Evolutionary conservation across 179 eudicot genomes (phyloP), one percentile per base, ranked within the genome.

Genomic region (Gypsophila paniculata): DNA sequence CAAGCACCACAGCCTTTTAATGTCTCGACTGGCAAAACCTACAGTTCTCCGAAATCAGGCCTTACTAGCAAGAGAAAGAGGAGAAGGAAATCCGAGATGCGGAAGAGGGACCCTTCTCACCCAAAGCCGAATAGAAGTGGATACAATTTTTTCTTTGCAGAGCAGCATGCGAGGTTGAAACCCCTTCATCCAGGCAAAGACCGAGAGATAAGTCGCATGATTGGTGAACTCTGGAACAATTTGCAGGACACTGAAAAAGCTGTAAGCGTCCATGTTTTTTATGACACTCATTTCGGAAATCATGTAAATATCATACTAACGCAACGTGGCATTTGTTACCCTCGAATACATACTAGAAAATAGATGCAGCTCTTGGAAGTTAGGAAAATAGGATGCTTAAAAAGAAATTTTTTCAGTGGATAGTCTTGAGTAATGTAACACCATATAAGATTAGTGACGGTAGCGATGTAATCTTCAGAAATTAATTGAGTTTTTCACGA

Each of bases 111-210:
- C 70, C 99, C 99, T 18, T 82, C 86, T 68, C 97, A 87, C 76
- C 97, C 99, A 13, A 94, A 94, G 80, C 96, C 97, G 25, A 93
- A 91, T 68, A 81, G 97, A 72, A 93, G 98, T 48, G 97, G 98
- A 46, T 93, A 94, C 74, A 94, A 91, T 69, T 91, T 94, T 83
- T 94, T 91, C 83, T 93, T 94, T 72, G 84, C 96, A 0, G 99
- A 94, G 80, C 97, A 94, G 69, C 97, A 94, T 69, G 92, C 94
- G 4, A 80, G 88, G 74, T 81, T 94, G 52, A 94, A 94, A 69
- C 90, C 90, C 2, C 87, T 82, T 66, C 75, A 91, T 74, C 87
- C 90, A 0, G 96, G 94, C n/a, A 94, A 79, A 80, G 99, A 94
- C 54, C 72, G 96, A 61, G 94, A 88, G 68, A 94, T 94, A 4